A percentile compares a stretch with the other conserved stretches of the same genome.
Evolutionary conservation across 306 rosid genomes (phyloP).

Genomic region (Senna tora): DNA sequence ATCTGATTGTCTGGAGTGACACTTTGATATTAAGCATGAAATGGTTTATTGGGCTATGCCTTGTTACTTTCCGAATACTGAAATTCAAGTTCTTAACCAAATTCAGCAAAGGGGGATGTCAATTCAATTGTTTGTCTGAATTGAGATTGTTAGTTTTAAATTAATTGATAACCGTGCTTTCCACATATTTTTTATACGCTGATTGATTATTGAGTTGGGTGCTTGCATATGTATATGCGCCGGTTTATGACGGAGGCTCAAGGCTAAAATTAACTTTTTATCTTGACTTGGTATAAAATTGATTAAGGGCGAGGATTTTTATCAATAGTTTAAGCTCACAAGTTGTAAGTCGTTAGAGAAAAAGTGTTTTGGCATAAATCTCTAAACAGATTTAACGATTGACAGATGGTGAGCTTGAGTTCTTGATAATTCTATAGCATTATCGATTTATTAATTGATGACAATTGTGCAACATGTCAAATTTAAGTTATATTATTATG

Average conservation of each 20-base stretch:
- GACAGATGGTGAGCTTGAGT: too few relatives aligned
- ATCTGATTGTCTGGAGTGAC: constrained; percentile 21
- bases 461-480: too few relatives aligned
- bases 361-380: too few relatives aligned
- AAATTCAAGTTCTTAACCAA: constrained; percentile 22
- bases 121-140: constrained; percentile 33
- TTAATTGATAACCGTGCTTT: constrained; percentile 5
- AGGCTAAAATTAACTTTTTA: too few relatives aligned
- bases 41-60: constrained; percentile 21
- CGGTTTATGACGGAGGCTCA: not conserved
- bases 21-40: constrained; percentile 27
- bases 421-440: too few relatives aligned
- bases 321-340: too few relatives aligned
- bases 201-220: constrained; percentile 17
- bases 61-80: constrained; percentile 28
- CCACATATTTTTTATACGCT: constrained; percentile 13
- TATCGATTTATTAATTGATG: too few relatives aligned
- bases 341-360: too few relatives aligned
- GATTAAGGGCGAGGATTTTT: too few relatives aligned
- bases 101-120: constrained; percentile 23
- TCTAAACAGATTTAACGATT: too few relatives aligned
- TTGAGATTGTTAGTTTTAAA: constrained; percentile 1
- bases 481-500: too few relatives aligned
- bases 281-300: too few relatives aligned
- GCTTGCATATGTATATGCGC: not conserved